These are phyloP conservation scores for Rhododendron griersonianum DNA, from an alignment of 148 eudicot species.

Conservation along the genomic window DNA sequence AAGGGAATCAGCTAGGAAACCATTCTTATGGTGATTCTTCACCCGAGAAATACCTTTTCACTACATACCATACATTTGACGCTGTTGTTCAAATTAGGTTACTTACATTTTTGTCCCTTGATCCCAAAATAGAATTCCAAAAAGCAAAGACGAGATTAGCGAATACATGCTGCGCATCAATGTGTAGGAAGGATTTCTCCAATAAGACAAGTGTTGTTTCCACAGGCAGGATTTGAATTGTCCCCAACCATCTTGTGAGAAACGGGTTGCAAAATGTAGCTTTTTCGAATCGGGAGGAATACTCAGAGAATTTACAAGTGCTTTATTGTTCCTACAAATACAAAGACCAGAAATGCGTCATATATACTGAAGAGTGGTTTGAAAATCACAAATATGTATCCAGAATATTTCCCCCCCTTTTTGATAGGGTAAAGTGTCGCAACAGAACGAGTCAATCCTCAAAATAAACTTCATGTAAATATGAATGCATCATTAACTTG, in stretches of 20 bases:
- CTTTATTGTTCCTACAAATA: slow-evolving; percentile 51
- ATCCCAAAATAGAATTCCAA: slow-evolving; percentile 61
- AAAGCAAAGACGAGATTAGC: slow-evolving; percentile 44
- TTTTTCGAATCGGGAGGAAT: slow-evolving; percentile 55
- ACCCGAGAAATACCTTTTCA: neutral
- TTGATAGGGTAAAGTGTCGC: neutral
- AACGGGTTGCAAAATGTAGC: slow-evolving; percentile 51
- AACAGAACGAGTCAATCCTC: neutral
- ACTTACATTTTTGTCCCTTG: slow-evolving; percentile 64
- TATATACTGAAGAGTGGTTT: neutral
- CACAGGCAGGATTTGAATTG: slow-evolving; percentile 73
- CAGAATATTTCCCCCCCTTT: neutral
- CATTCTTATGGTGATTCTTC: neutral
- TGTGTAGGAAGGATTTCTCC: slow-evolving; percentile 86
- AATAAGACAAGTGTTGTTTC: slow-evolving; percentile 74
- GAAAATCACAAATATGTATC: neutral
- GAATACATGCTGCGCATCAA: slow-evolving; percentile 41
- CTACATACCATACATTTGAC: neutral
- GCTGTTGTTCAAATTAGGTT: neutral
- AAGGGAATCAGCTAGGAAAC: neutral
- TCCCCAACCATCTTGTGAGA: slow-evolving; percentile 61
- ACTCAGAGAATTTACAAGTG: slow-evolving; percentile 41
- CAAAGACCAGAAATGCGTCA: neutral
- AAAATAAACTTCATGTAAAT: neutral
- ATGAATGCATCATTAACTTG: neutral